phyloP scores from a whole-genome alignment of 2,329 filamentous ascomycete species.

The Pyrenochaeta sp. region DNA sequence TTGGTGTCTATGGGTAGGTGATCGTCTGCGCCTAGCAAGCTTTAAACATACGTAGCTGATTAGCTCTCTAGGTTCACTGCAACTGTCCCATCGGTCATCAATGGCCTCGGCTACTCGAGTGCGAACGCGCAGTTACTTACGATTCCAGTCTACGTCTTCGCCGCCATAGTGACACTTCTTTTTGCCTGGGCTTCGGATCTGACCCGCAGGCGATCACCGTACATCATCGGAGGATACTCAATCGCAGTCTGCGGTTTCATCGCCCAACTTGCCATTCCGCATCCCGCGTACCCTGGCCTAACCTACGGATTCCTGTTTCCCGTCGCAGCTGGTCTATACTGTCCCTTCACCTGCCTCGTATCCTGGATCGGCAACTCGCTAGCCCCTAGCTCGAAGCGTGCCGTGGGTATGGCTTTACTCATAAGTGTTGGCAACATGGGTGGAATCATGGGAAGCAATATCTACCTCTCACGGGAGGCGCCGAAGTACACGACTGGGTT shows the following conservation, averaged over 20 bases:
- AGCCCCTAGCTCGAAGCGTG: slow-evolving; percentile 46
- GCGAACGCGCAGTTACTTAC: slow-evolving; percentile 53
- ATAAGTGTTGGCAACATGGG: slow-evolving; percentile 58
- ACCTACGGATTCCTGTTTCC: slow-evolving; percentile 56
- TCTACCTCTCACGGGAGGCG: slow-evolving; percentile 59
- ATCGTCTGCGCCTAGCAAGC: not conserved
- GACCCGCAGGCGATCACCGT: slow-evolving; percentile 61
- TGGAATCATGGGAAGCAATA: slow-evolving; percentile 56
- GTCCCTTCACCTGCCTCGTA: slow-evolving; percentile 48
- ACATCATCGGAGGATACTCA: slow-evolving; percentile 60
- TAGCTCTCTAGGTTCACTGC: slow-evolving; percentile 28
- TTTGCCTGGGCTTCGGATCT: slow-evolving; percentile 61
- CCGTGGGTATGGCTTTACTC: slow-evolving; percentile 61
- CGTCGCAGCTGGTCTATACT: slow-evolving; percentile 47
- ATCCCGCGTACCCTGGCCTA: slow-evolving; percentile 54
- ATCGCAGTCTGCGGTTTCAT: slow-evolving; percentile 64
- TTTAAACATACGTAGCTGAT: slow-evolving; percentile 45
- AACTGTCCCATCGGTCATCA: slow-evolving; percentile 54
- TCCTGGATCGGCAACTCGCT: slow-evolving; percentile 49
- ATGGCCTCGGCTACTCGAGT: slow-evolving; percentile 53
- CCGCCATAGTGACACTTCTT: slow-evolving; percentile 50
- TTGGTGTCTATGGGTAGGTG: slow-evolving; percentile 46
- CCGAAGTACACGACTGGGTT: slow-evolving; percentile 62
- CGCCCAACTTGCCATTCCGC: slow-evolving; percentile 59
- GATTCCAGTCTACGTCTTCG: slow-evolving; percentile 55